Conservation (phyloP, 768 basidiomycete species). For the Tubosaeta sp. region DNA sequence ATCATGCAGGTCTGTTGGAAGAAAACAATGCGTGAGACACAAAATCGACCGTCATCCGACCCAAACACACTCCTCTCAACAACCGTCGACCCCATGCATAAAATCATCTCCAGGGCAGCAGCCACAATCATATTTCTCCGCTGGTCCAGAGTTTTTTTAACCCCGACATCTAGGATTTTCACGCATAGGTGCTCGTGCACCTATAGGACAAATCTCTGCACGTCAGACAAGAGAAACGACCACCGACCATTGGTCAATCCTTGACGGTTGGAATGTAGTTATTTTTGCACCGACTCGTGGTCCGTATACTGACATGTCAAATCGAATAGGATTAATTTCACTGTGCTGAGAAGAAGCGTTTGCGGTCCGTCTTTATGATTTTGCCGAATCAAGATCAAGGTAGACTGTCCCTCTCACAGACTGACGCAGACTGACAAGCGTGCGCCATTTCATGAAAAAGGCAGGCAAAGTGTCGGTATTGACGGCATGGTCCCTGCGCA, state of each 20-base stretch:
- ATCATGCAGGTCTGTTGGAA: not conserved
- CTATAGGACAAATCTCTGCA: not conserved
- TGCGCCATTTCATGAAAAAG: constrained; percentile 2
- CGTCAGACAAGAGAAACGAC: constrained; percentile 4
- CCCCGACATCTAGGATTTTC: constrained; percentile 1
- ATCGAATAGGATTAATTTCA: not conserved
- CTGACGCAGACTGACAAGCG: not conserved
- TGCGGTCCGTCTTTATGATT: not conserved
- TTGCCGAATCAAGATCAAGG: constrained; percentile 23
- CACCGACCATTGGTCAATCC: constrained; percentile 11
- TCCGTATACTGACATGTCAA: constrained; percentile 2
- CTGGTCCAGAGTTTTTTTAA: not conserved
- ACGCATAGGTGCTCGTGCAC: not conserved
- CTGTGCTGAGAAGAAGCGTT: constrained; percentile 6
- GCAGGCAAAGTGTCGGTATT: not conserved
- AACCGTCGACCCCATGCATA: not conserved
- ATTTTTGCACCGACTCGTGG: not conserved
- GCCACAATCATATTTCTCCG: not conserved
- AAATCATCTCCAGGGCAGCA: not conserved
- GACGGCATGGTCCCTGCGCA: not conserved
- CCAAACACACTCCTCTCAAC: not conserved
- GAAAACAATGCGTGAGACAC: not conserved
- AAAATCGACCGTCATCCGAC: not conserved
- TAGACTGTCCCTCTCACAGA: constrained; percentile 11
- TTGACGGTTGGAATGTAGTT: not conserved